Percentiles rank a stretch among this genome's conserved stretches.
phyloP scores from a whole-genome alignment of 768 basidiomycete species.

The Trametes gibbosa region DNA sequence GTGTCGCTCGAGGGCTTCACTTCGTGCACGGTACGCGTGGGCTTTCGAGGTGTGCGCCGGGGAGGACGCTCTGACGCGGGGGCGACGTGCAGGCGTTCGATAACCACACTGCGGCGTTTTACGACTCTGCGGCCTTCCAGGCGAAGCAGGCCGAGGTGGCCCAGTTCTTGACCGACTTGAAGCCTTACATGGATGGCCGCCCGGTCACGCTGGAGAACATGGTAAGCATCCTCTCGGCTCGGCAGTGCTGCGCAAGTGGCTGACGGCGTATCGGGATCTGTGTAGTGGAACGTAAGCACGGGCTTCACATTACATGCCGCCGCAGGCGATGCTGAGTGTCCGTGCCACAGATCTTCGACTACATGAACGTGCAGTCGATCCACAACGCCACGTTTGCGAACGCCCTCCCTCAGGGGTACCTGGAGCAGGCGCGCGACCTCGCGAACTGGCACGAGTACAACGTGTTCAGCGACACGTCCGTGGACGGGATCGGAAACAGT shows the following conservation, averaged over 20 bases:
- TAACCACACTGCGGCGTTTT: constrained; percentile 46
- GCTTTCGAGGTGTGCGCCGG: neutral
- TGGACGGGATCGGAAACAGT: constrained; percentile 50
- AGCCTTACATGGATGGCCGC: constrained; percentile 53
- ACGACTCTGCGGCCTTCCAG: constrained; percentile 50
- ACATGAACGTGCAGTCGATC: constrained; percentile 68
- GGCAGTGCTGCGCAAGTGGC: neutral
- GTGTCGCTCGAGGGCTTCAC: constrained; percentile 67
- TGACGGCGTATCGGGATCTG: no score
- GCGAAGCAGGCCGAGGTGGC: constrained; percentile 43
- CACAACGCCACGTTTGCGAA: constrained; percentile 57
- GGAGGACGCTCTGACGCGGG: neutral
- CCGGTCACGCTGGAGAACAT: constrained; percentile 54
- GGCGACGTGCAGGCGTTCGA: constrained; percentile 20
- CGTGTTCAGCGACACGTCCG: constrained; percentile 54
- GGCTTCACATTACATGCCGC: no score
- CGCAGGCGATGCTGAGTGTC: neutral
- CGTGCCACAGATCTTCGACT: constrained; percentile 56
- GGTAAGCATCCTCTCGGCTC: constrained; percentile 36
- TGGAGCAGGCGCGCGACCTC: constrained; percentile 55
- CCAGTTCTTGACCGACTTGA: constrained; percentile 47
- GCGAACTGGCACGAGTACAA: constrained; percentile 75
- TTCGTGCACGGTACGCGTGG: constrained; percentile 47
- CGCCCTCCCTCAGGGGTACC: constrained; percentile 44
- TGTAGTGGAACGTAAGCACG: constrained; percentile 45